Evolutionary conservation across 768 basidiomycete genomes (phyloP).

Genomic region (Pleurotus sapidus): DNA sequence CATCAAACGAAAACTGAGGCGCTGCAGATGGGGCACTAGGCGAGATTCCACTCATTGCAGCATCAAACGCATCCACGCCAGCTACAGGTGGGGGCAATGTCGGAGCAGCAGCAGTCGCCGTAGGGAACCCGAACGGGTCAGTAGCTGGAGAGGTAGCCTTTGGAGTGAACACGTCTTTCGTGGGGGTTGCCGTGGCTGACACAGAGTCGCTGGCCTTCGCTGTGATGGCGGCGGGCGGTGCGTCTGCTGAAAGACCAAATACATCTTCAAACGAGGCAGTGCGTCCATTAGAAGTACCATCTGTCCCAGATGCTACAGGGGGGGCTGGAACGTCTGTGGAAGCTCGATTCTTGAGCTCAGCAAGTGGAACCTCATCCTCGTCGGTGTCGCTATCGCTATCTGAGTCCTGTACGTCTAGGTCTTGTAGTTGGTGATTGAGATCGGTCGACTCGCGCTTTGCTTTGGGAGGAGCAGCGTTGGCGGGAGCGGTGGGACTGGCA

Average conservation of each 20-base stretch:
- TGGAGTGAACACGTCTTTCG: constrained; percentile 18
- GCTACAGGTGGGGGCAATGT: constrained; percentile 23
- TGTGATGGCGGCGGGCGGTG: constrained; percentile 17
- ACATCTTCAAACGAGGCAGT: constrained; percentile 52
- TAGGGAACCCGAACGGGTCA: constrained; percentile 4
- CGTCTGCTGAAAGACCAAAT: constrained; percentile 36
- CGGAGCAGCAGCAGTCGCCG: constrained; percentile 11
- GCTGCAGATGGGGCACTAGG: constrained; percentile 31
- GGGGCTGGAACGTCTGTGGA: neutral
- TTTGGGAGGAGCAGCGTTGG: no score
- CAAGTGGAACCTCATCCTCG: constrained; percentile 36
- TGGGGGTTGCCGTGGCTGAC: constrained; percentile 7
- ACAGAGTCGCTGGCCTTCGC: constrained; percentile 2
- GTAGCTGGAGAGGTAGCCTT: constrained; percentile 18
- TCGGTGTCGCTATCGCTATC: constrained; percentile 35
- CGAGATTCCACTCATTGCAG: constrained; percentile 59
- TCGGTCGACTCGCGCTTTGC: constrained; percentile 41
- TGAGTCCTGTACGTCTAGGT: constrained; percentile 55
- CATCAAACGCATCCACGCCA: constrained; percentile 71
- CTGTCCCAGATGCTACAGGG: constrained; percentile 14
- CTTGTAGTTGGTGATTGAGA: constrained; percentile 48
- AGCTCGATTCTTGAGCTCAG: constrained; percentile 26
- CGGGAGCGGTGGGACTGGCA: constrained; percentile 13
- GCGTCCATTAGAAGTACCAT: constrained; percentile 12
- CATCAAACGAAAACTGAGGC: constrained; percentile 56